Evolutionary conservation across 306 rosid species (phyloP).

Genomic region (Lupinus albus): DNA sequence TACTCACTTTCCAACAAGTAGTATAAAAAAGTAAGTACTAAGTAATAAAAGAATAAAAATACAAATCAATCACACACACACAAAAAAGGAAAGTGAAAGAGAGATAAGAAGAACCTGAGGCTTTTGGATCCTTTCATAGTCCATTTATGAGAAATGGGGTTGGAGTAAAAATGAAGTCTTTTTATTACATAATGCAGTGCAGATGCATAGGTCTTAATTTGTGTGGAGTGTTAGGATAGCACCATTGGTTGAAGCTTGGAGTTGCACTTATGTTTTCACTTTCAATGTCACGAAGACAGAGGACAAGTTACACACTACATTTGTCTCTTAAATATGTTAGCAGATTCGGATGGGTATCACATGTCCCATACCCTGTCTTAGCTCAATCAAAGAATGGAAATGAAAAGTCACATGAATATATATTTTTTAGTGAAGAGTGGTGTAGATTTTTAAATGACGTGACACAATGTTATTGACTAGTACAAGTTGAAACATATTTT

Average conservation of each 20-base stretch:
- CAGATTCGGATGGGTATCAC: not conserved
- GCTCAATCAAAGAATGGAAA: too few species aligned
- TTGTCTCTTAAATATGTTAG: slow-evolving; percentile 18
- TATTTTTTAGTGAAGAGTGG: too few species aligned
- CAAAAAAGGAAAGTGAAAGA: not conserved
- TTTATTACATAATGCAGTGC: slow-evolving; percentile 37
- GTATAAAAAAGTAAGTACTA: not conserved
- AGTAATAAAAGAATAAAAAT: slow-evolving; percentile 20
- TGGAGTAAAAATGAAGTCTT: slow-evolving; percentile 40
- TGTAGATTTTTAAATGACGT: too few species aligned
- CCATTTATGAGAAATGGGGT: slow-evolving; percentile 57
- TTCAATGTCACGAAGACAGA: slow-evolving; percentile 11
- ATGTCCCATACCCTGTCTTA: too few species aligned
- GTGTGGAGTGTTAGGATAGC: not conserved
- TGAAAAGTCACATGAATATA: too few species aligned
- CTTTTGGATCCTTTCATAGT: slow-evolving; percentile 92
- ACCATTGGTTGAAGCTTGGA: slow-evolving; percentile 32
- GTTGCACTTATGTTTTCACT: slow-evolving; percentile 5
- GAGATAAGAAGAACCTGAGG: slow-evolving; percentile 64
- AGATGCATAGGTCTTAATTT: slow-evolving; percentile 3
- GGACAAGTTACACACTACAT: slow-evolving; percentile 25
- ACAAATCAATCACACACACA: slow-evolving; percentile 6
- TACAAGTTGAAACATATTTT: too few species aligned
- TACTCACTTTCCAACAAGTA: slow-evolving; percentile 13
- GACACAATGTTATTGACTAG: too few species aligned